These are phyloP conservation scores for Euphorbia lathyris DNA, from an alignment of 345 rosid species.

Conservation along the genomic window DNA sequence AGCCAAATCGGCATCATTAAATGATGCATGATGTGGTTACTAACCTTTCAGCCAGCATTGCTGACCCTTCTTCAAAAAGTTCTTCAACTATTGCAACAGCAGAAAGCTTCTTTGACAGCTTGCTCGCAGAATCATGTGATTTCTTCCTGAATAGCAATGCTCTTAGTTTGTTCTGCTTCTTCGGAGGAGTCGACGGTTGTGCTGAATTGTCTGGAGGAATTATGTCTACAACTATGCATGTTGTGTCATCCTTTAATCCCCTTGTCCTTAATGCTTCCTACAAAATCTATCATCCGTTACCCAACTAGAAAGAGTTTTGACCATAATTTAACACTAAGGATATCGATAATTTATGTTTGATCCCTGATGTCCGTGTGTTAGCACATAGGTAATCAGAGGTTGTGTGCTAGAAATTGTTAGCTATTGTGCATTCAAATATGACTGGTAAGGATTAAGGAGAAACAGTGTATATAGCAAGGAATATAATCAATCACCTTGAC, in stretches of 20 bases:
- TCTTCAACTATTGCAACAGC: slow-evolving; percentile 79
- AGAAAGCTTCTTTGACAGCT: slow-evolving; percentile 61
- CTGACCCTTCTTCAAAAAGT: slow-evolving; percentile 94
- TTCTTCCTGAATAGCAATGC: slow-evolving; percentile 55
- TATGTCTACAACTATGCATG: slow-evolving; percentile 84
- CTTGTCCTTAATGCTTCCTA: slow-evolving; percentile 83
- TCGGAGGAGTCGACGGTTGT: slow-evolving; percentile 41
- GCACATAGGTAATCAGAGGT: neutral
- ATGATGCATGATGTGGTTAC: slow-evolving; percentile 8
- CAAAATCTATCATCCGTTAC: neutral
- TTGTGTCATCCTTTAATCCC: slow-evolving; percentile 90
- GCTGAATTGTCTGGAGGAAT: slow-evolving; percentile 65
- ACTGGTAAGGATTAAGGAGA: neutral
- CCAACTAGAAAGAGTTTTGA: neutral
- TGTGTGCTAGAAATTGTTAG: slow-evolving; percentile 1
- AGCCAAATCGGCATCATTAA: neutral
- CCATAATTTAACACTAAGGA: neutral
- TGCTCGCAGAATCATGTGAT: slow-evolving; percentile 49
- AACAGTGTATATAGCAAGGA: neutral
- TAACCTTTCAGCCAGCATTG: slow-evolving; percentile 90
- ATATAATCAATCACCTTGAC: slow-evolving; percentile 61
- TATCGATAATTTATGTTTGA: neutral
- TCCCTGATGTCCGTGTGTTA: neutral
- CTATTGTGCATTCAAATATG: neutral
- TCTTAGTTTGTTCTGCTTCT: slow-evolving; percentile 57